Percentiles rank a stretch among this genome's conserved stretches.
Conservation (phyloP, 1,284 basidiomycete genomes). For the Puccinia triticina region DNA sequence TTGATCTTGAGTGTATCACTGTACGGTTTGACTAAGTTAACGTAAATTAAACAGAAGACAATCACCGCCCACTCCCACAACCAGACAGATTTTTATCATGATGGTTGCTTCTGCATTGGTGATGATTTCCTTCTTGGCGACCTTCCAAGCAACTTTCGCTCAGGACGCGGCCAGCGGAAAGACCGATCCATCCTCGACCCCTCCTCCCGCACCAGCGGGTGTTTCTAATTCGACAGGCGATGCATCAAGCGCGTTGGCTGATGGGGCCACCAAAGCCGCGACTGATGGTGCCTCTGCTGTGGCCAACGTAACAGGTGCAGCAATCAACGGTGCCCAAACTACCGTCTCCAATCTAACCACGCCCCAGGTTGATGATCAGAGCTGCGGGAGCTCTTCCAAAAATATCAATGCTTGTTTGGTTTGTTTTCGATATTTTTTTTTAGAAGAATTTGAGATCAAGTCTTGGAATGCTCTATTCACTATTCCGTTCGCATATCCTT, state of each 20-base stretch:
- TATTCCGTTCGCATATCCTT: background rate
- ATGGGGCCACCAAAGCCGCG: background rate
- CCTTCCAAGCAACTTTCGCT: background rate
- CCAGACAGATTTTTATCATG: background rate
- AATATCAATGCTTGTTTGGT: slow-evolving; percentile 19
- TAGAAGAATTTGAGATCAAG: background rate
- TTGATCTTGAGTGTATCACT: background rate
- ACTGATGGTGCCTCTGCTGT: background rate
- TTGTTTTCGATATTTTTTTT: background rate
- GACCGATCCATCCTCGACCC: background rate
- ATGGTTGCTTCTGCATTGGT: background rate
- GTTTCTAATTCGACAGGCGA: background rate
- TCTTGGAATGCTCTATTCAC: background rate
- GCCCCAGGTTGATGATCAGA: background rate
- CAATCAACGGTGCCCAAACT: background rate
- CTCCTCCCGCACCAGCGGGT: background rate
- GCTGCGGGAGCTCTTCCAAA: background rate
- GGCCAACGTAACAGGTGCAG: background rate
- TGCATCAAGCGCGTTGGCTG: background rate
- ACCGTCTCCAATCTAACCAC: background rate
- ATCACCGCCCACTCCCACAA: background rate
- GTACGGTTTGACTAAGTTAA: background rate
- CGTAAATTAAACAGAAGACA: background rate
- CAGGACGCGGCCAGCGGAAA: background rate
- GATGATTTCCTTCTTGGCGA: background rate